Base-by-base conservation (phyloP, 2,329 filamentous ascomycete species). In the Penicillium corylophilum region DNA sequence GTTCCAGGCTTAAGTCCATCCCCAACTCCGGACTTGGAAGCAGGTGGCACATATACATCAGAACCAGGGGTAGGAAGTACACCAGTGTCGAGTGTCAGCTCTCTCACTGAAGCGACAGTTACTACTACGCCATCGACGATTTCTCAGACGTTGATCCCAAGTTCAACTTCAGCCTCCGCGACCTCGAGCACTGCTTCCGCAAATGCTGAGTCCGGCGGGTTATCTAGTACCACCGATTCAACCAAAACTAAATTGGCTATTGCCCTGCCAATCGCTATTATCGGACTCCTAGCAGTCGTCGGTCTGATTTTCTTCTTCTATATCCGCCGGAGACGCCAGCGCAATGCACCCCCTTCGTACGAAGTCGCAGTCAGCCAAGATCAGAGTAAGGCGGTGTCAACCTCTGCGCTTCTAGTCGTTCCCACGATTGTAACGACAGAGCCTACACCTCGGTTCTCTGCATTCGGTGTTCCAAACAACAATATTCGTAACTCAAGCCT, bases 201-300 rank as follows among this genome's bases (percentile, higher is more conserved):
- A 38, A 40, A 31, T 6, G 36, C 15, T 26, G 50, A 46, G 2
- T 10, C 45, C 28, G 33, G 47, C 39, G 12, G 44, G 9, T 49
- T 36, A 15, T 55, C 58, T 13, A 46, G 50, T 28, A 24, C 28
- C 5, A 40, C 51, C 12, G 41, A 29, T 16, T 59, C 60, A 23
- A 62, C 54, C 31, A 59, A 48, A 23, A 68, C 55, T 7, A 67
- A 64, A 50, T 48, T 71, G 36, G 66, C 67, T 39, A 70, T 70
- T 36, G 66, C 64, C n/a, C 51, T 71, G n/a, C 67, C 67, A n/a
- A 51, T 71, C 36, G 55, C 66, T 22, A 47, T 69, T 20, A 55
- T 68, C 24, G 66, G 66, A 2, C 50, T 63, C n/a, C 47, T 60
- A 6, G 47, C 65, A 16, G 51, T 71, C 40, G 50, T 54, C 22